Evolutionary conservation across 129 eudicot species (phyloP).

Genomic region (Smallanthus sonchifolius): DNA sequence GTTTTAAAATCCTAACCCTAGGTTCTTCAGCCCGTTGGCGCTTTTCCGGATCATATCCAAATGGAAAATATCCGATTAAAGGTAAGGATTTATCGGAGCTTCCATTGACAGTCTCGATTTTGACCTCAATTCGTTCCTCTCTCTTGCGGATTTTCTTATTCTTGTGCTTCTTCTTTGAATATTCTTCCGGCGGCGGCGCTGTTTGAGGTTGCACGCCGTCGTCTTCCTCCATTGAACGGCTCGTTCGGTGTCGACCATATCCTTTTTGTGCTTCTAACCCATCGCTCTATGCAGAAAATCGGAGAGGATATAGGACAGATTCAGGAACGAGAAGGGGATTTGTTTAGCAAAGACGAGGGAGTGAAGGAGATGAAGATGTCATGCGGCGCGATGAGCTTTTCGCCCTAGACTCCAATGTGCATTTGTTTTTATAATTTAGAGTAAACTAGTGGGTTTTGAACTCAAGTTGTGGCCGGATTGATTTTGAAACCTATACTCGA

Average conservation of each 20-base stretch:
- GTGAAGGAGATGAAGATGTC: background rate
- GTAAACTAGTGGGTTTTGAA: too few relatives aligned
- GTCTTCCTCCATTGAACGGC: slow-evolving; percentile 14
- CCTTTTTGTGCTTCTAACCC: slow-evolving; percentile 24
- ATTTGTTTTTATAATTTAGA: background rate
- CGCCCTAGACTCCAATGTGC: background rate
- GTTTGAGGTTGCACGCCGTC: background rate
- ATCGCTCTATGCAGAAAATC: background rate
- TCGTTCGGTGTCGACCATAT: background rate
- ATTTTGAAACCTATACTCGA: too few relatives aligned
- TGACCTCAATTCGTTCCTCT: slow-evolving; percentile 31
- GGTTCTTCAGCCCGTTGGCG: slow-evolving; percentile 16
- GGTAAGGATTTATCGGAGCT: slow-evolving; percentile 49
- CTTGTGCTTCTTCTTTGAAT: slow-evolving; percentile 23
- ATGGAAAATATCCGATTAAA: slow-evolving; percentile 67
- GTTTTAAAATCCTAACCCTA: slow-evolving; percentile 45
- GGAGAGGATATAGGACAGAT: background rate
- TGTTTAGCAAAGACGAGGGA: background rate
- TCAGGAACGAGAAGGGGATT: background rate
- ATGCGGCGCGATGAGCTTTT: background rate
- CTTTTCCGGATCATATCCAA: slow-evolving; percentile 54
- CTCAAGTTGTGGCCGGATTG: too few relatives aligned
- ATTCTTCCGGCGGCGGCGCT: background rate
- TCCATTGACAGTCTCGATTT: slow-evolving; percentile 36
- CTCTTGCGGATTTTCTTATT: slow-evolving; percentile 13